Base-by-base conservation (phyloP, 805 yeast genomes). In the Yarrowia bubula region DNA sequence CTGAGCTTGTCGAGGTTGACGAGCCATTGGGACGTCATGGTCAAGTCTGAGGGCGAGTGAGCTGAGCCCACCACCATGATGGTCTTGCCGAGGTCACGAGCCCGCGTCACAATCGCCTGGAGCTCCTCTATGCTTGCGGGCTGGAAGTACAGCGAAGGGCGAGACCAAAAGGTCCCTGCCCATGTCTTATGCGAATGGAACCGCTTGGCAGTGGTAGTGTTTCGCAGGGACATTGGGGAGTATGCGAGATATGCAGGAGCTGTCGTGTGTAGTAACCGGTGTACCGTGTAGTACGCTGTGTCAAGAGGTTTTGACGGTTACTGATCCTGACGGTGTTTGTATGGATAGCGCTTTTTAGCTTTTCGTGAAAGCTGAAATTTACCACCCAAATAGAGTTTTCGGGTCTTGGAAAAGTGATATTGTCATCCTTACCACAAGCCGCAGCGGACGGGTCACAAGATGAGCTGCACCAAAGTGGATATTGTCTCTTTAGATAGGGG, bases 11-110 rank as follows among this genome's bases (percentile, higher is more conserved):
- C 98, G 71, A 93, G 80, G 73, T 90, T 92, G 68, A 96, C 83
- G 17, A 95, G 77, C 97, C 97, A 92, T 66, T 89, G 95, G 37
- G 80, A 77, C 4, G 96, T 89, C 88, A 92, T 87, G 63, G 97
- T 90, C 77, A 95, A 77, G 72, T 86, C 92, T 47, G 96, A 88
- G 0, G 99, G 99, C 8, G 98, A 92, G 74, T 95, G 98, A 37
- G 97, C 97, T 0, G 96, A 85, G 0, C 99, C 99, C 8, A 90
- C 92, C 1, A 89, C 84, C 81, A 89, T 86, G 65, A 93, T 77
- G 15, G 96, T 89, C 69, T 85, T 87, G 17, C 80, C 78, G 28
- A 78, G 73, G 51, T 76, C 71, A 53, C 83, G 78, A 4, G 98
- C 98, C 66, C 80, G 79, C 39, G 82, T 79, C 35, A 93, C 90